Evolutionary conservation across 2,329 filamentous ascomycete genomes (phyloP).

Genomic region (Beauveria sp.): DNA sequence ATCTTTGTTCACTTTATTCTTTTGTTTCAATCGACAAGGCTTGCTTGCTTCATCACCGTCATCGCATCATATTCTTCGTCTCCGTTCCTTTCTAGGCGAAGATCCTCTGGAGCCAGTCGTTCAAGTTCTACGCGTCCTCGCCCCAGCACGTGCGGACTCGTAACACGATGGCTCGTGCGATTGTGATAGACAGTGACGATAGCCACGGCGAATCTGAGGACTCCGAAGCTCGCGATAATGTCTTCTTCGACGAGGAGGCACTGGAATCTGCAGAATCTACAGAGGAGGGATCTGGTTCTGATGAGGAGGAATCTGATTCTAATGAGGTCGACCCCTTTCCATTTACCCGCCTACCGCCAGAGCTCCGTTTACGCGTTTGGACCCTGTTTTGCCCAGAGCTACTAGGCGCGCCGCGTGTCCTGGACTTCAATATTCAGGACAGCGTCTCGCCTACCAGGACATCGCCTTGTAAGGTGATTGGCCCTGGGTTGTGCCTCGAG

Average conservation of each 20-base stretch:
- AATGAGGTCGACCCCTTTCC: constrained; percentile 16
- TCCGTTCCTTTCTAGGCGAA: not conserved
- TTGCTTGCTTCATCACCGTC: not conserved
- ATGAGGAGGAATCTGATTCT: not conserved
- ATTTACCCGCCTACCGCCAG: constrained; percentile 25
- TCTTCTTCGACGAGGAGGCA: constrained; percentile 8
- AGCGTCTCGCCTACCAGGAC: constrained; percentile 11
- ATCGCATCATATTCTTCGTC: not conserved
- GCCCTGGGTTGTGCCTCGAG: constrained; percentile 18
- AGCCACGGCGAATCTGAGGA: not conserved
- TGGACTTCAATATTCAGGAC: constrained; percentile 19
- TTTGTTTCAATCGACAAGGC: not conserved
- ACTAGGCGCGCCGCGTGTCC: constrained; percentile 19
- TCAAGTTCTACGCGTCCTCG: not conserved
- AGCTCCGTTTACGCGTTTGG: constrained; percentile 28
- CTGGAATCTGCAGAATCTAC: constrained; percentile 2
- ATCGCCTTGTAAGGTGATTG: constrained; percentile 12
- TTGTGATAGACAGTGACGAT: constrained; percentile 1
- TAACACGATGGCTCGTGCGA: not conserved
- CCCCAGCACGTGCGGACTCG: not conserved
- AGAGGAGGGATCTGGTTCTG: not conserved
- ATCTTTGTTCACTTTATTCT: not conserved
- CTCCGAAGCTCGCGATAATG: not conserved
- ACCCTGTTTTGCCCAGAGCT: constrained; percentile 25
- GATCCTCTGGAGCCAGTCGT: not conserved